Base-by-base conservation (phyloP, 1,139 yeast genomes). In the Diutina mesorugosa region DNA sequence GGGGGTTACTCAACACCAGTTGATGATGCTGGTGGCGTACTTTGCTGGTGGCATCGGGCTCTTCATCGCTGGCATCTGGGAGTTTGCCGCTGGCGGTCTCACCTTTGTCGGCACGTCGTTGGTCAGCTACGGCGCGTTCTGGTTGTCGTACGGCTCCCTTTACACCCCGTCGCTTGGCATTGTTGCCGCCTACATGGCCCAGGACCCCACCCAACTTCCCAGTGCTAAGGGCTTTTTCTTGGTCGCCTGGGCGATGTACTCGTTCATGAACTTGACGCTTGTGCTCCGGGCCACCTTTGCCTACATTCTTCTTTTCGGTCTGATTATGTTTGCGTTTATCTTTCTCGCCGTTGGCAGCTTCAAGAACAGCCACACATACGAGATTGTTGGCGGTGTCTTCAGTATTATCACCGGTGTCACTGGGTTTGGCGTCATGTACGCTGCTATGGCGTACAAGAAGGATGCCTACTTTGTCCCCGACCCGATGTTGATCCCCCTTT, bases 221-320 rank as follows among this genome's bases (percentile, higher is more conserved):
- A 48, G 28, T 29, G 81, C 80, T 4, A 57, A 73, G 48, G 80
- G 79, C 2, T 67, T 77, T 52, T 76, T 67, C 66, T 65, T 77
- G 47, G 57, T 77, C 26, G 76, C 76, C 0, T 78, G 82, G 82
- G 72, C 71, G 4, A 65, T 78, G 6, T 78, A 77, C 60, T 70
- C 79, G 8, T 69, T 73, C 60, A 64, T 76, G 66, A 61, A 76
- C 56, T 65, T 73, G 59, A 62, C 72, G 45, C 66, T 71, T 48
- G 74, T 79, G 3, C 63, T 74, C 60, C 78, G 77, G 60, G 72
- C 81, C 3, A 78, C 82, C 1, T 65, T 71, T 41, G 74, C 76
- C 32, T 67, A 78, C 56, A 67, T 71, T 57, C 63, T 63, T 9
- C 67, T 76, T 57, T 75, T 77, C 61, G 62, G 69, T 56, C 64